Conservation (phyloP, 2,329 filamentous ascomycete species). For the Alternaria ethzedia region DNA sequence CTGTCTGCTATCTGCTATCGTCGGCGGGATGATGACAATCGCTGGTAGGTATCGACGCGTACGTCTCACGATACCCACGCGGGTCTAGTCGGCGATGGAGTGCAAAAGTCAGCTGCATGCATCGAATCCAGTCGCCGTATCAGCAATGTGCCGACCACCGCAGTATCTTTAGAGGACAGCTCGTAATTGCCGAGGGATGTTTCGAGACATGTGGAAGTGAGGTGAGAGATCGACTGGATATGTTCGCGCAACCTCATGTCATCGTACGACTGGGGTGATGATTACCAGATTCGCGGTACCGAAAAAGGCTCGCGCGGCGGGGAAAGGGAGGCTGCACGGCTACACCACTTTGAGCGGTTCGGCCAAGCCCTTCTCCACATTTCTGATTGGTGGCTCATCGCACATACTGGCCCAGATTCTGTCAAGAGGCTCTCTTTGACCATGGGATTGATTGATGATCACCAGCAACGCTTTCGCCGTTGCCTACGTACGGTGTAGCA, state of each 20-base stretch:
- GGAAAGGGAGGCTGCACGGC: conserved; percentile 1
- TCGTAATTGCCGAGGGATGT: neutral
- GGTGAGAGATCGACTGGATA: neutral
- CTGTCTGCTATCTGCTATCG: conserved; percentile 5
- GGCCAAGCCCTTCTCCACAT: neutral
- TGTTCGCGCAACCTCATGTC: neutral
- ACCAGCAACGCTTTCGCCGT: neutral
- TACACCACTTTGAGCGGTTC: neutral
- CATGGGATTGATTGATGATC: neutral
- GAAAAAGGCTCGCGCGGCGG: conserved; percentile 5
- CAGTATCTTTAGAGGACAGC: neutral
- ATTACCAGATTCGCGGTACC: conserved; percentile 5
- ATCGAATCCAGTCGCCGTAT: neutral
- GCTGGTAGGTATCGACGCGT: neutral
- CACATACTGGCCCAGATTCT: neutral
- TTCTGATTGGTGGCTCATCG: neutral
- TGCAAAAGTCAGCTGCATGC: neutral
- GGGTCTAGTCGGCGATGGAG: neutral
- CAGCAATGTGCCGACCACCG: neutral
- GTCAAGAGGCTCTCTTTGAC: neutral
- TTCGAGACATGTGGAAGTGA: neutral
- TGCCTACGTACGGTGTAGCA: neutral
- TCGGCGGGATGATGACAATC: neutral
- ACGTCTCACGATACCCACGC: neutral
- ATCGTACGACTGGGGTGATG: neutral